Evolutionary conservation across 2,329 filamentous ascomycete species (phyloP).

Genomic region (Lecanicillium sp.): DNA sequence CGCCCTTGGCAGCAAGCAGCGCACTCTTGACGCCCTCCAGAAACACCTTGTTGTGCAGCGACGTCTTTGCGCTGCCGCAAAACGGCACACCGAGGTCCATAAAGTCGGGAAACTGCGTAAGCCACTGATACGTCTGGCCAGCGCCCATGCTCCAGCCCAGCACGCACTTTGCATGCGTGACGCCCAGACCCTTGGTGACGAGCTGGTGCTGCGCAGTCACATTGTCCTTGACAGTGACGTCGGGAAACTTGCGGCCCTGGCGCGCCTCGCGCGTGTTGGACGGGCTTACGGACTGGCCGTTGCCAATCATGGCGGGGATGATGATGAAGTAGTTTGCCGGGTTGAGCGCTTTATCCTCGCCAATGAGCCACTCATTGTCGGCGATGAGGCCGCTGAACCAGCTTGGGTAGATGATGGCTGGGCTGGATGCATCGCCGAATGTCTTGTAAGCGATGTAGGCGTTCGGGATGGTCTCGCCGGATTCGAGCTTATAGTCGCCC

Average conservation of each 20-base stretch:
- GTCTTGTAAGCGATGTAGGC: constrained; percentile 73
- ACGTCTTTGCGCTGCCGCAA: constrained; percentile 41
- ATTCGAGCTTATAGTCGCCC: constrained; percentile 59
- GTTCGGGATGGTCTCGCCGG: constrained; percentile 49
- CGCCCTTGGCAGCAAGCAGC: constrained; percentile 29
- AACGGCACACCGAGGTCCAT: constrained; percentile 36
- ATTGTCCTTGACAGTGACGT: constrained; percentile 39
- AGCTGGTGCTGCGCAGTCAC: constrained; percentile 38
- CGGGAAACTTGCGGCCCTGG: constrained; percentile 28
- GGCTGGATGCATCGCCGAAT: constrained; percentile 52
- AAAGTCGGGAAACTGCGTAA: constrained; percentile 39
- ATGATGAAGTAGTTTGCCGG: constrained; percentile 45
- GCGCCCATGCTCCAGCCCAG: constrained; percentile 51
- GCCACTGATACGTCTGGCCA: constrained; percentile 44
- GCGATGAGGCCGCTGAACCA: constrained; percentile 59
- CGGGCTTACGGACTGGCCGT: constrained; percentile 44
- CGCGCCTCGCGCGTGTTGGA: constrained; percentile 32
- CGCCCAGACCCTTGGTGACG: constrained; percentile 30
- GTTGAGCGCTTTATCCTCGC: constrained; percentile 53
- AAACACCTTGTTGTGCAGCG: constrained; percentile 44
- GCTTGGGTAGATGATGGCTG: constrained; percentile 66
- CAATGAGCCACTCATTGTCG: constrained; percentile 70
- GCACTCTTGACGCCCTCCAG: constrained; percentile 44
- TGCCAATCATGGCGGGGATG: constrained; percentile 41
- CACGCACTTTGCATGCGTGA: constrained; percentile 35